These are phyloP conservation scores for Rhodosporidiobolus odoratus DNA, from an alignment of 768 basidiomycete genomes.

Conservation along the genomic window DNA sequence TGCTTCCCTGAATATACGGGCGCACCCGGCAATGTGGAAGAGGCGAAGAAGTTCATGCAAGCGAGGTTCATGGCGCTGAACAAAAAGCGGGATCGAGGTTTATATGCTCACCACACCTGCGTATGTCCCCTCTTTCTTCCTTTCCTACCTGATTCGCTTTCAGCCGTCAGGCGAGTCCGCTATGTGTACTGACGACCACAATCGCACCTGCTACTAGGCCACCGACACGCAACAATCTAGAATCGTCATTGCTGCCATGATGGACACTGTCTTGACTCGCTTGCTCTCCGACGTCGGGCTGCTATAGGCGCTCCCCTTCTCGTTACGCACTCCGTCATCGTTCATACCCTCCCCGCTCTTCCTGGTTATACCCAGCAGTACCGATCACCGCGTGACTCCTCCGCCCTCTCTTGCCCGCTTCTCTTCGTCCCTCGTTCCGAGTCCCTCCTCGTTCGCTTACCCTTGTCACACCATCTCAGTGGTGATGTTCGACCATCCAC, in stretches of 20 bases:
- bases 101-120: conserved; percentile 44
- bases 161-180: not conserved
- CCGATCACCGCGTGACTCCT: too few relatives aligned
- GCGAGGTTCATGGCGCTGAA: conserved; percentile 83
- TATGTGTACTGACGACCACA: not conserved
- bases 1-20: conserved; percentile 89
- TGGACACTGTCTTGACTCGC: conserved; percentile 22
- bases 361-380: too few relatives aligned
- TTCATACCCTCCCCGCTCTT: not conserved
- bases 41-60: conserved; percentile 72
- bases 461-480: too few relatives aligned
- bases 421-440: too few relatives aligned
- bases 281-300: conserved; percentile 23
- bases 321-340: too few relatives aligned
- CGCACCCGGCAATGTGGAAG: conserved; percentile 69
- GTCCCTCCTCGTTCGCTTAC: too few relatives aligned
- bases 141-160: not conserved
- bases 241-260: conserved; percentile 29
- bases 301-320: conserved; percentile 3
- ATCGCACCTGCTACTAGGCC: not conserved
- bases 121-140: not conserved
- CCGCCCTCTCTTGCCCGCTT: too few relatives aligned
- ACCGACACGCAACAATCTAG: conserved; percentile 26
- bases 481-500: too few relatives aligned
- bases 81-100: conserved; percentile 60